These are phyloP conservation scores for Gentiana straminea DNA, from an alignment of 257 asterid species.

Conservation along the genomic window DNA sequence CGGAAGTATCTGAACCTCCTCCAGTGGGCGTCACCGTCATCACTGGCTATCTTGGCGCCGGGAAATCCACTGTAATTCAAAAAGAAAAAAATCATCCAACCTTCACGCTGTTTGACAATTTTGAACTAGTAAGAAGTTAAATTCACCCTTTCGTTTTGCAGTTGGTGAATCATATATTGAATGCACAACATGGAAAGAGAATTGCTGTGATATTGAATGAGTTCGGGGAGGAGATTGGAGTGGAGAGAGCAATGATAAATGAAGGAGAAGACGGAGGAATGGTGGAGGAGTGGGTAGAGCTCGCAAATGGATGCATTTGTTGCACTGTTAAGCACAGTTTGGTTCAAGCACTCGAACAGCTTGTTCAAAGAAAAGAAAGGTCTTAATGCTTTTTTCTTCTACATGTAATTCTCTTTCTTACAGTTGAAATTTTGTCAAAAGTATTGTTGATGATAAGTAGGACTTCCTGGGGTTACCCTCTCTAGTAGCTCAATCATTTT, in stretches of 20 bases:
- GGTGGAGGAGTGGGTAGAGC: slow-evolving; percentile 99
- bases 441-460: too few relatives aligned
- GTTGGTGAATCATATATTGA: slow-evolving; percentile 79
- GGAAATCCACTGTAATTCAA: slow-evolving; percentile 76
- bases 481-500: not conserved
- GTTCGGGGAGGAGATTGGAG: slow-evolving; percentile 95
- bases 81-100: not conserved
- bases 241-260: slow-evolving; percentile 96
- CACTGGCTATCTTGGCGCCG: slow-evolving; percentile 97
- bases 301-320: slow-evolving; percentile 92
- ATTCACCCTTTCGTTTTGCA: slow-evolving; percentile 6
- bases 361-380: slow-evolving; percentile 96
- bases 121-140: not conserved
- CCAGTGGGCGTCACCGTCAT: slow-evolving; percentile 90
- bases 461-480: not conserved
- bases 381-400: slow-evolving; percentile 1
- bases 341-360: slow-evolving; percentile 98
- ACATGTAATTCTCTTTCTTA: too few relatives aligned
- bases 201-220: slow-evolving; percentile 93
- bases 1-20: slow-evolving; percentile 26
- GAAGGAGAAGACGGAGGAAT: slow-evolving; percentile 90
- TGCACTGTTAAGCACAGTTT: slow-evolving; percentile 95
- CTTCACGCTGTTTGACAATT: not conserved
- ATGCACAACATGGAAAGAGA: slow-evolving; percentile 71
- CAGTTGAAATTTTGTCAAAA: too few relatives aligned